Conservation (phyloP, 257 asterid species). For the Fraxinus americana region DNA sequence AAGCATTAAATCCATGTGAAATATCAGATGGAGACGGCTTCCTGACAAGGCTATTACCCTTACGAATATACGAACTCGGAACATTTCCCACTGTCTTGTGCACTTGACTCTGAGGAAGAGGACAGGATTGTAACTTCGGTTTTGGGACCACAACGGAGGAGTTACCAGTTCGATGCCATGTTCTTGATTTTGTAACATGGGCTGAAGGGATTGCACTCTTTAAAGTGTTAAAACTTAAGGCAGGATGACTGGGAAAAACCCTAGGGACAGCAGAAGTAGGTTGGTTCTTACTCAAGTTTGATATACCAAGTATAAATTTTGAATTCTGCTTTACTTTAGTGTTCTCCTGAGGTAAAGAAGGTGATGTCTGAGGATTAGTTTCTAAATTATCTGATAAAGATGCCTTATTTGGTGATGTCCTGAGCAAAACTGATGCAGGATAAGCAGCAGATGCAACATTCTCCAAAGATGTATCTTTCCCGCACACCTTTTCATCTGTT, state of each 20-base stretch:
- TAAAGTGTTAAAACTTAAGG: constrained; percentile 35
- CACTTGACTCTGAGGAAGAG: constrained; percentile 38
- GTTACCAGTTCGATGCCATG: constrained; percentile 73
- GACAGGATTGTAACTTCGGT: constrained; percentile 34
- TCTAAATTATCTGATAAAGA: constrained; percentile 25
- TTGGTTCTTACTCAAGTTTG: constrained; percentile 44
- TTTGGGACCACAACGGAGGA: constrained; percentile 40
- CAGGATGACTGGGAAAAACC: constrained; percentile 39
- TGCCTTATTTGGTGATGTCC: constrained; percentile 30
- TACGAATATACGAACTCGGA: constrained; percentile 65
- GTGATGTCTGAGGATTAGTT: constrained; percentile 27
- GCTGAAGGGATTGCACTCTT: constrained; percentile 37
- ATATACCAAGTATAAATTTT: constrained; percentile 37
- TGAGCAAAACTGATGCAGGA: constrained; percentile 18
- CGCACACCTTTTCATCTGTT: constrained; percentile 34
- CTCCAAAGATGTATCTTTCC: constrained; percentile 25
- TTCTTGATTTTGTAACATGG: constrained; percentile 64
- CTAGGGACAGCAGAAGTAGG: constrained; percentile 38
- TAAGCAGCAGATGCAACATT: no score
- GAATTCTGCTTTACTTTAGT: constrained; percentile 37
- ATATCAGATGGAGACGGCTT: constrained; percentile 47
- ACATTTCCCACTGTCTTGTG: constrained; percentile 32
- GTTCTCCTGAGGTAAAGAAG: constrained; percentile 30
- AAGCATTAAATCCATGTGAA: constrained; percentile 45
- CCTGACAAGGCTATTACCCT: constrained; percentile 86